Conservation (phyloP, 257 asterid genomes). For the Rhazya stricta region DNA sequence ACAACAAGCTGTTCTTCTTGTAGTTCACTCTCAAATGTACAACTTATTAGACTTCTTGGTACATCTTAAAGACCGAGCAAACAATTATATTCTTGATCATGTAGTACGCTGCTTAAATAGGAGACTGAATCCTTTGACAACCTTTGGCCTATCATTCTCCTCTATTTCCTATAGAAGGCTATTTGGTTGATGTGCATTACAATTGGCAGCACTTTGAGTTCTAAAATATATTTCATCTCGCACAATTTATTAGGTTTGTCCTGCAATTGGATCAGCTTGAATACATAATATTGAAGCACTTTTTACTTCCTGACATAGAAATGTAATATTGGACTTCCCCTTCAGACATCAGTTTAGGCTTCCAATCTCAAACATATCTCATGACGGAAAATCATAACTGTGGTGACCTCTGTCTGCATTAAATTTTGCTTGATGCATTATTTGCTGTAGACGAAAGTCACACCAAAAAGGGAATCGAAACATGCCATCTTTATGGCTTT, state of each 20-base stretch:
- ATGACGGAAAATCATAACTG: background rate
- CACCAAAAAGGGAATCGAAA: conserved; percentile 15
- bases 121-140: background rate
- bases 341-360: background rate
- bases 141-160: background rate
- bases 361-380: background rate
- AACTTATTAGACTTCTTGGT: background rate
- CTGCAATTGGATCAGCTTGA: background rate
- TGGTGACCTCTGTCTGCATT: background rate
- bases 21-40: background rate
- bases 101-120: background rate
- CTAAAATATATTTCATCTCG: background rate
- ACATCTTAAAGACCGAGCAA: background rate
- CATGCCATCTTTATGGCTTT: conserved; percentile 32
- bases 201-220: background rate
- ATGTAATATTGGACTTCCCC: background rate
- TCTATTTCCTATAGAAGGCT: background rate
- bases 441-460: conserved; percentile 7
- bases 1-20: background rate
- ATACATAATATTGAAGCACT: background rate
- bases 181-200: background rate
- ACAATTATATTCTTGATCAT: background rate
- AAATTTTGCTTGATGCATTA: background rate
- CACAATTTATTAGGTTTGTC: background rate
- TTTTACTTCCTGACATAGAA: background rate